phyloP scores from a whole-genome alignment of 2,329 filamentous ascomycete species.

The Hymenoscyphus occultus region DNA sequence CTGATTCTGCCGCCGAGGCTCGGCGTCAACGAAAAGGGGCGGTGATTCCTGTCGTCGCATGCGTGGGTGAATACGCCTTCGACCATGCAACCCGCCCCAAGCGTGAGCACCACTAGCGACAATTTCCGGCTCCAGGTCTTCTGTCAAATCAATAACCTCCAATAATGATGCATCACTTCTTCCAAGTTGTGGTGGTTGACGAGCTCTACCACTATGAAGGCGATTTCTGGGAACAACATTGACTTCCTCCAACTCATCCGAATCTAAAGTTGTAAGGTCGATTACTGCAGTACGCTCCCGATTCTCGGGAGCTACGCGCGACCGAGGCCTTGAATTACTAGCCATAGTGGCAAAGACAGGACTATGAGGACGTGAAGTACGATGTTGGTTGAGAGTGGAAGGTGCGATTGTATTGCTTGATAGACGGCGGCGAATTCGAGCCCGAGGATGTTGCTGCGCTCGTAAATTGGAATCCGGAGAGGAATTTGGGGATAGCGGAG shows the following conservation, averaged over 20 bases:
- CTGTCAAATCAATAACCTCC: conserved; percentile 52
- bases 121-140: conserved; percentile 41
- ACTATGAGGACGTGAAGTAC: conserved; percentile 33
- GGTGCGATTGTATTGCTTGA: conserved; percentile 10
- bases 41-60: conserved; percentile 12
- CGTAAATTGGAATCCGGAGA: background rate
- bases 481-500: conserved; percentile 5
- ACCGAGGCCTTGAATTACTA: conserved; percentile 21
- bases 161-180: conserved; percentile 30
- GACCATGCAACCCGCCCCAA: background rate
- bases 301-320: conserved; percentile 22
- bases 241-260: conserved; percentile 24
- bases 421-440: background rate
- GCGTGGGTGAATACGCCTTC: conserved; percentile 1
- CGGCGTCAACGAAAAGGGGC: conserved; percentile 14
- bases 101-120: conserved; percentile 31
- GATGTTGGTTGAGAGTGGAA: conserved; percentile 23
- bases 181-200: conserved; percentile 30
- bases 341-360: conserved; percentile 27
- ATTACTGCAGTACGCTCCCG: conserved; percentile 31
- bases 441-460: background rate
- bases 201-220: conserved; percentile 15
- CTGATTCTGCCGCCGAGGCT: conserved; percentile 6
- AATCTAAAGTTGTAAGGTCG: conserved; percentile 34
- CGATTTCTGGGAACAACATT: background rate